These are phyloP conservation scores for Boletus rufocinnamomeus DNA, from an alignment of 768 basidiomycete species.

Conservation along the genomic window DNA sequence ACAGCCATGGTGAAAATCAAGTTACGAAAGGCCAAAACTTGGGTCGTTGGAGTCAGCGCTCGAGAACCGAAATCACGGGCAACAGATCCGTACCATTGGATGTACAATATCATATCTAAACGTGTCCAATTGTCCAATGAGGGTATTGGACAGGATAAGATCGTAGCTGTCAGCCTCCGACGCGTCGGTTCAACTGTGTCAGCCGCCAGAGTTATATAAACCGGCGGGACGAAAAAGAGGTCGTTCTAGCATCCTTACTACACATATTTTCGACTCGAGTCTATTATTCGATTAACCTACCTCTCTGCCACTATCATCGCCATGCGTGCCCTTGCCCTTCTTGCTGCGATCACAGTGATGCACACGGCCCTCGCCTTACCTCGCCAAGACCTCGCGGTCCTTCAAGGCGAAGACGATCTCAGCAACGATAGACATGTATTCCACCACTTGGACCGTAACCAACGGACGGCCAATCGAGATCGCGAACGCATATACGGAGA, in stretches of 20 bases:
- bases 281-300: constrained; percentile 13
- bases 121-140: neutral
- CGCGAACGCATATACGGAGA: constrained; percentile 6
- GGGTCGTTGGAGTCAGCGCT: neutral
- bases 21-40: neutral
- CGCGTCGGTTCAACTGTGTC: constrained; percentile 10
- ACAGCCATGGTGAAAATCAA: neutral
- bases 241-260: constrained; percentile 2
- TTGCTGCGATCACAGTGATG: constrained; percentile 30
- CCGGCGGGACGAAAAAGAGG: neutral
- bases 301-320: constrained; percentile 20
- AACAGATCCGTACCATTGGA: neutral
- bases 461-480: constrained; percentile 21
- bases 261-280: neutral
- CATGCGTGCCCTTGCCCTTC: constrained; percentile 29
- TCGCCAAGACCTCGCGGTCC: constrained; percentile 26
- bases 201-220: constrained; percentile 29
- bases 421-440: constrained; percentile 26
- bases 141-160: neutral
- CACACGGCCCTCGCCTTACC: constrained; percentile 24
- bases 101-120: neutral
- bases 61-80: neutral
- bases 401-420: constrained; percentile 18
- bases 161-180: constrained; percentile 20
- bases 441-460: constrained; percentile 35